phyloP scores from a whole-genome alignment of 805 yeast species.

The Candida endomychidarum region DNA sequence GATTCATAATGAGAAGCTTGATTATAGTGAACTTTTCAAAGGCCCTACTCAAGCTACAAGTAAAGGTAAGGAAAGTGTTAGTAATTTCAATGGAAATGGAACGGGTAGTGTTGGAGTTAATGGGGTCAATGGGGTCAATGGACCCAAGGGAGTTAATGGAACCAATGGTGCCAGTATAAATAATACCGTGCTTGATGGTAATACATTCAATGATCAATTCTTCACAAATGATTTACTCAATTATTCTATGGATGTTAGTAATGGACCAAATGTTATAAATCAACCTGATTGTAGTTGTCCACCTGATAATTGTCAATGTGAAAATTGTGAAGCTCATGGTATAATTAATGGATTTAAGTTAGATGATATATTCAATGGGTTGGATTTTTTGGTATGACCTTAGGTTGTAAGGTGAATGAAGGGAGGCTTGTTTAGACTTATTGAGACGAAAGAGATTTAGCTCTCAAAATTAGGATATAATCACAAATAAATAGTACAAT shows the following conservation, averaged over 20 bases:
- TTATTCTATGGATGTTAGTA: no score
- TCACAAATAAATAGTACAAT: no score
- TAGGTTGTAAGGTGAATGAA: conserved; percentile 3
- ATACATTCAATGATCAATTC: no score
- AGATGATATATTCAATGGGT: conserved; percentile 33
- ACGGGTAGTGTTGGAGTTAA: neutral
- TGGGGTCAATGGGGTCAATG: neutral
- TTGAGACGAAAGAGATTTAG: no score
- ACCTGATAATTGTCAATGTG: conserved; percentile 32
- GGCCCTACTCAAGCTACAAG: neutral
- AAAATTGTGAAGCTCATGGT: conserved; percentile 46
- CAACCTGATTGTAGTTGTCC: conserved; percentile 28
- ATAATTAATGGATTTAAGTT: conserved; percentile 42
- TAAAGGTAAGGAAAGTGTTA: neutral
- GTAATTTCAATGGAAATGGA: neutral
- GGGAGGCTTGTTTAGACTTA: no score
- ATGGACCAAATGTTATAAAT: no score
- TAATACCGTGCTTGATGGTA: no score
- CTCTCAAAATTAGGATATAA: no score
- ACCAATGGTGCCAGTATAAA: neutral
- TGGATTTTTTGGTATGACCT: conserved; percentile 5
- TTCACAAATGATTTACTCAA: neutral
- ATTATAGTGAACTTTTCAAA: conserved; percentile 6
- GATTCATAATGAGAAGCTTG: conserved; percentile 27
- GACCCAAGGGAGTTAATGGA: neutral